These are phyloP conservation scores for Baudoinia panamericana DNA, from an alignment of 495 filamentous ascomycete species.

Conservation along the genomic window DNA sequence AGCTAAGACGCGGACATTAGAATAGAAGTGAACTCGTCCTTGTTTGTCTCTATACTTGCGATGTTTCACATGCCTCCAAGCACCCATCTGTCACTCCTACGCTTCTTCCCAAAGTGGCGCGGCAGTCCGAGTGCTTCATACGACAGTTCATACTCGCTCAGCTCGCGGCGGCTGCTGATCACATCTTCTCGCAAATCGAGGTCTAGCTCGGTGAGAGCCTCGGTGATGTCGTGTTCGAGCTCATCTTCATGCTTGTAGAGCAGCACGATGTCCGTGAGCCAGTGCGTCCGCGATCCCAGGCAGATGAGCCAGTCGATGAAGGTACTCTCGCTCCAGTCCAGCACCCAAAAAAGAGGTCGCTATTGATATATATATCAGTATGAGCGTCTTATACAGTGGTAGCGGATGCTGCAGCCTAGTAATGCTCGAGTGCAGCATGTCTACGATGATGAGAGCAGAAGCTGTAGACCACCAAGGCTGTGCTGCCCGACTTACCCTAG, in stretches of 20 bases:
- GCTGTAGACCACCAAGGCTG: too few relatives aligned
- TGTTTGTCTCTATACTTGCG: too few relatives aligned
- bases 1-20: too few relatives aligned
- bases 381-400: too few relatives aligned
- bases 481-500: too few relatives aligned
- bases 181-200: neutral
- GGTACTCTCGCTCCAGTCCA: constrained; percentile 1
- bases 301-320: constrained; percentile 6
- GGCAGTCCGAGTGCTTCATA: constrained; percentile 2
- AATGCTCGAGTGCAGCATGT: too few relatives aligned
- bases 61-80: too few relatives aligned
- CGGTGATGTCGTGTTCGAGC: constrained; percentile 3
- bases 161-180: neutral
- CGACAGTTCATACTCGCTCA: constrained; percentile 2
- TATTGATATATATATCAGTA: too few relatives aligned
- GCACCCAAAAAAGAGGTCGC: constrained; percentile 5
- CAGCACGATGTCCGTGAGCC: constrained; percentile 2
- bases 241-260: constrained; percentile 8
- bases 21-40: too few relatives aligned
- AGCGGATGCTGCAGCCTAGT: too few relatives aligned
- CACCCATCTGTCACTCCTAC: neutral
- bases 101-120: constrained; percentile 4
- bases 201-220: neutral
- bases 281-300: neutral
- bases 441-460: too few relatives aligned